Percentiles rank a stretch among this genome's conserved stretches.
These are phyloP conservation scores for Kodamaea nitidulidarum DNA, from an alignment of 805 yeast genomes.

Conservation along the genomic window DNA sequence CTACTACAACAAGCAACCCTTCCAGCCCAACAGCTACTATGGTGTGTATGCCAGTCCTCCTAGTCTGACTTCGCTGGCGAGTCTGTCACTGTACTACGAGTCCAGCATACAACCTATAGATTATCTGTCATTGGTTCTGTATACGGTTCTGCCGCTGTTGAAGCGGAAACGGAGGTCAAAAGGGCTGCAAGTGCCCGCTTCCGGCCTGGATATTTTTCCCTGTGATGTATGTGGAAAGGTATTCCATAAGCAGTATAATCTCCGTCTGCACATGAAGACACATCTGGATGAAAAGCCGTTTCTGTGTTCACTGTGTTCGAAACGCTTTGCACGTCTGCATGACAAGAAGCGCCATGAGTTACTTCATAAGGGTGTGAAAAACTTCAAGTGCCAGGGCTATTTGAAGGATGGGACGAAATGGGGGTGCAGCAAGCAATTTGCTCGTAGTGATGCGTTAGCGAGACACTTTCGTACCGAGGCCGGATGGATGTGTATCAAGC, in stretches of 20 bases:
- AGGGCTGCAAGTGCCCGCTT: neutral
- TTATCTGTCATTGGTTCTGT: slow-evolving; percentile 32
- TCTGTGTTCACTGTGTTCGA: slow-evolving; percentile 58
- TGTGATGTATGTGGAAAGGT: slow-evolving; percentile 43
- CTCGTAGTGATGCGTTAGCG: slow-evolving; percentile 73
- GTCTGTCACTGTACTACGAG: slow-evolving; percentile 2
- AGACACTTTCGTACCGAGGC: slow-evolving; percentile 75
- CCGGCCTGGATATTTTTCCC: slow-evolving; percentile 21
- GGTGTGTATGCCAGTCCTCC: slow-evolving; percentile 7
- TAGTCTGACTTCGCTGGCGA: slow-evolving; percentile 5
- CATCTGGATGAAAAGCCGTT: slow-evolving; percentile 69
- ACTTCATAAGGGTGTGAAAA: slow-evolving; percentile 69
- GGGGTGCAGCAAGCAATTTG: slow-evolving; percentile 75
- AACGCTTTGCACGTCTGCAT: slow-evolving; percentile 72
- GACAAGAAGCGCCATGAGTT: slow-evolving; percentile 74
- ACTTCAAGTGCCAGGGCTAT: slow-evolving; percentile 61
- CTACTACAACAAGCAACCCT: slow-evolving; percentile 9
- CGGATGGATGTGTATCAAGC: slow-evolving; percentile 65
- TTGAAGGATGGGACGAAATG: slow-evolving; percentile 59
- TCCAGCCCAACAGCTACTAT: slow-evolving; percentile 4
- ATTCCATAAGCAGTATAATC: slow-evolving; percentile 47
- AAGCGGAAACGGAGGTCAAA: slow-evolving; percentile 15
- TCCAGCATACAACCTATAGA: slow-evolving; percentile 20
- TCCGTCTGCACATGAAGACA: slow-evolving; percentile 47
- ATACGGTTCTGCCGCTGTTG: slow-evolving; percentile 29